Base-by-base conservation (phyloP, 1,139 yeast species). In the Pichia sp. region DNA sequence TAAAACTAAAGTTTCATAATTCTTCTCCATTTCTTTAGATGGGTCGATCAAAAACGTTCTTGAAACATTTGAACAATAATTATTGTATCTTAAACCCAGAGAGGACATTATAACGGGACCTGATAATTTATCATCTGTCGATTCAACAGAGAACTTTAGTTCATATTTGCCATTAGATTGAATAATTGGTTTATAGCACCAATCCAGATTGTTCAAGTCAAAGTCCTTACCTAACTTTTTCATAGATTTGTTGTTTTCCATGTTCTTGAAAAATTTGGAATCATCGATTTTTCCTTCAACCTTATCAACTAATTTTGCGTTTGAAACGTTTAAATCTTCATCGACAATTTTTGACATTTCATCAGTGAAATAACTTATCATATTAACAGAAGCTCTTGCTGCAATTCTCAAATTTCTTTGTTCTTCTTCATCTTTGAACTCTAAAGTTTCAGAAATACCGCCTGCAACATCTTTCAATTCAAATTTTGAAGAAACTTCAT, bases 21-120 rank as follows among this genome's bases (percentile, higher is more conserved):
- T 84, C 44, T 72, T 71, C 56, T 85, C 94, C 73, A 88, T 82
- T 55, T 80, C 82, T 48, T 80, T 77, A 6, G 95, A 77, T 13
- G 97, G 97, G 63, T 89, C 96, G 61, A 92, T 87, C 62, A 92
- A 72, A 60, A 86, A 92, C 0, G 97, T 86, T 66, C 98, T 77
- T 13, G 85, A 92, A 46, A 90, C 72, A 59, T 87, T 88, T 4
- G 97, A 83, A 66, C 97, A 88, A 67, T 92, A 92, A 39, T 87
- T 82, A 63, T 83, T 86, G 69, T 89, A 92, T 59, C 97, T 77
- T 55, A 90, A 73, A 45, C 97, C 97, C 55, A 94, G 69, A 3
- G 95, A 82, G 12, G 96, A 79, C 57, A 89, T 68, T 46, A 92
- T 89, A 36, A 87, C 89, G 20, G 96, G 95, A 39, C 85, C 85